A percentile compares a stretch with the other conserved stretches of the same genome.
Conservation (phyloP, 78 protist species). For the slime mould (Dictyostelium discoideum) region DNA sequence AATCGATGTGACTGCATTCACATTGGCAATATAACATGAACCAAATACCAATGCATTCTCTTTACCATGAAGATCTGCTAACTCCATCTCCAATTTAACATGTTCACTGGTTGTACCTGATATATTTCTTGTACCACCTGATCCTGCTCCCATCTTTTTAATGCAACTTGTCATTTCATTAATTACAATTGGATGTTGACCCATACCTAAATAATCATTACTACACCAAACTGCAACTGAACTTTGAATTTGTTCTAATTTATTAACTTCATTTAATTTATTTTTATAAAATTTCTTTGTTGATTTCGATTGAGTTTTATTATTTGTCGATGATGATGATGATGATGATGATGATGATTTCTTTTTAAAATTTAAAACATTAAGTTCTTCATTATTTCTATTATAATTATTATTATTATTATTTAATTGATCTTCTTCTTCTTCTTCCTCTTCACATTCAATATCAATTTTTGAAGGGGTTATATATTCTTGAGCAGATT, state of each 20-base stretch:
- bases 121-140: slow-evolving; percentile 97
- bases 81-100: slow-evolving; percentile 84
- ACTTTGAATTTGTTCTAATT: background rate
- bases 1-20: slow-evolving; percentile 87
- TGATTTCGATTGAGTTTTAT: background rate
- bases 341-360: background rate
- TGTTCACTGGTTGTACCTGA: slow-evolving; percentile 90
- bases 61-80: slow-evolving; percentile 91
- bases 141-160: slow-evolving; percentile 91
- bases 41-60: slow-evolving; percentile 78
- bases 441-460: slow-evolving; percentile 18
- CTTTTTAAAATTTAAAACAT: background rate
- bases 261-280: background rate
- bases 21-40: slow-evolving; percentile 94
- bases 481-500: slow-evolving; percentile 15
- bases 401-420: background rate
- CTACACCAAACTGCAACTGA: slow-evolving; percentile 94
- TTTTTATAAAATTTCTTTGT: background rate
- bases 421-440: background rate
- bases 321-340: background rate
- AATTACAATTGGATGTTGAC: slow-evolving; percentile 83
- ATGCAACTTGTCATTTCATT: slow-evolving; percentile 84
- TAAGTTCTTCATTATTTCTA: background rate
- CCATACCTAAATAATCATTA: slow-evolving; percentile 96
- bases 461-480: background rate